These are phyloP conservation scores for Annulohypoxylon bovei DNA, from an alignment of 495 filamentous ascomycete genomes.

Conservation along the genomic window DNA sequence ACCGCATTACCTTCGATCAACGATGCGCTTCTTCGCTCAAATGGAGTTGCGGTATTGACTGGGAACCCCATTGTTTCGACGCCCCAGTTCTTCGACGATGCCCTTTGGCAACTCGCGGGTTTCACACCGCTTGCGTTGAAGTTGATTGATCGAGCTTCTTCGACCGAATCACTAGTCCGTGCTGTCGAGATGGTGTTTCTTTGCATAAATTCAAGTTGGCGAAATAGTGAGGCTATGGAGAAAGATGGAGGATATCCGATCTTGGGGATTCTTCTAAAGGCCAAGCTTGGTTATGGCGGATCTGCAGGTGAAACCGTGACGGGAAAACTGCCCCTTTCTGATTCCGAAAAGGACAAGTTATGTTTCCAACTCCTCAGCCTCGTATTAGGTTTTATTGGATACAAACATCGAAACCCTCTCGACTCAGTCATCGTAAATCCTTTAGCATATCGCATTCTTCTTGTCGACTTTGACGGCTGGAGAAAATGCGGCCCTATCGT, in stretches of 20 bases:
- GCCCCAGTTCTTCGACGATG: constrained; percentile 86
- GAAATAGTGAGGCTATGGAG: constrained; percentile 99
- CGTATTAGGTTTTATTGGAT: constrained; percentile 88
- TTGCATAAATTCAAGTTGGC: constrained; percentile 87
- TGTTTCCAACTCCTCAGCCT: constrained; percentile 76
- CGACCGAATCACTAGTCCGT: constrained; percentile 72
- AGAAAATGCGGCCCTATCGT: constrained; percentile 75
- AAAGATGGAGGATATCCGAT: constrained; percentile 92
- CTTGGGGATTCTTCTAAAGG: constrained; percentile 77
- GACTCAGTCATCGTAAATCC: constrained; percentile 95
- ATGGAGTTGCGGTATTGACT: constrained; percentile 82
- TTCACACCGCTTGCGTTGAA: constrained; percentile 86
- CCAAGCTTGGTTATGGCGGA: constrained; percentile 71
- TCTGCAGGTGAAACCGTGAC: constrained; percentile 52
- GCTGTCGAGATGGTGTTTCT: constrained; percentile 85
- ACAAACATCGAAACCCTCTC: constrained; percentile 75
- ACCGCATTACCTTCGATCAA: constrained; percentile 88
- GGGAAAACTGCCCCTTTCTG: constrained; percentile 51
- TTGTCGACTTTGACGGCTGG: constrained; percentile 95
- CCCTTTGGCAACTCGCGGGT: constrained; percentile 90
- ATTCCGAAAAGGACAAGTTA: constrained; percentile 70
- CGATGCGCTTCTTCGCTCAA: constrained; percentile 79
- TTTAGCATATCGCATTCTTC: constrained; percentile 86
- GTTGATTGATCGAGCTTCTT: constrained; percentile 77
- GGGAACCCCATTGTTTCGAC: constrained; percentile 85